phyloP scores from a whole-genome alignment of 768 basidiomycete genomes.

The Hysterangium stoloniferum region DNA sequence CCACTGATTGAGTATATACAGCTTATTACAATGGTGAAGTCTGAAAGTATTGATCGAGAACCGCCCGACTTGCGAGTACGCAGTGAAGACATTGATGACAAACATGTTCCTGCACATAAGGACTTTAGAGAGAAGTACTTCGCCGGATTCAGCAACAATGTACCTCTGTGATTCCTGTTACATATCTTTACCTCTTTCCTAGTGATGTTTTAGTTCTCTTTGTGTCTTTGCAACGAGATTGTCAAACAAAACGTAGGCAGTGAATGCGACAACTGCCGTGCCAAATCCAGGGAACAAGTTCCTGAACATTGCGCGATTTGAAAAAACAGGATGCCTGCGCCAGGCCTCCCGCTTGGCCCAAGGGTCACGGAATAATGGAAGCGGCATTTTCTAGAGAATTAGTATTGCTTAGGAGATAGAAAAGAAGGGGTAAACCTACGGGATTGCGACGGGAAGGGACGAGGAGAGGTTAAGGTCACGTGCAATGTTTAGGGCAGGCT shows the following conservation, averaged over 20 bases:
- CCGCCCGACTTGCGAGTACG: constrained; percentile 45
- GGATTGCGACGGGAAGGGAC: not conserved
- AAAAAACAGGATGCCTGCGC: constrained; percentile 86
- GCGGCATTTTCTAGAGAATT: constrained; percentile 37
- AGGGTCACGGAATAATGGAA: constrained; percentile 81
- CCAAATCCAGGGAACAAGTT: constrained; percentile 94
- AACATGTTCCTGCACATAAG: constrained; percentile 73
- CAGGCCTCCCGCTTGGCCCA: constrained; percentile 93
- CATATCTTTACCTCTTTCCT: not conserved
- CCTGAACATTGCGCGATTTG: constrained; percentile 78
- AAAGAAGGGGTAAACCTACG: not conserved
- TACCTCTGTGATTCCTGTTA: not conserved
- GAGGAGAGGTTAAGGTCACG: constrained; percentile 18
- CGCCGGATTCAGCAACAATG: constrained; percentile 59
- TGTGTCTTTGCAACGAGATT: constrained; percentile 41
- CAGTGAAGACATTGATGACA: constrained; percentile 14
- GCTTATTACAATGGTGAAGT: constrained; percentile 89
- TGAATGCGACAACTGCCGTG: constrained; percentile 86
- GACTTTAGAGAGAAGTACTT: constrained; percentile 88
- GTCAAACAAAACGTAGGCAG: constrained; percentile 82
- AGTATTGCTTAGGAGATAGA: constrained; percentile 15
- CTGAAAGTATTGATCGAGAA: constrained; percentile 24
- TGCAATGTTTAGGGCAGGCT: constrained; percentile 50
- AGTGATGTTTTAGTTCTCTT: constrained; percentile 4
- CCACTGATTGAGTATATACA: constrained; percentile 25